Evolutionary conservation across 345 rosid species (phyloP), one percentile per base, ranked within the genome.

Genomic region (Boechera stricta): DNA sequence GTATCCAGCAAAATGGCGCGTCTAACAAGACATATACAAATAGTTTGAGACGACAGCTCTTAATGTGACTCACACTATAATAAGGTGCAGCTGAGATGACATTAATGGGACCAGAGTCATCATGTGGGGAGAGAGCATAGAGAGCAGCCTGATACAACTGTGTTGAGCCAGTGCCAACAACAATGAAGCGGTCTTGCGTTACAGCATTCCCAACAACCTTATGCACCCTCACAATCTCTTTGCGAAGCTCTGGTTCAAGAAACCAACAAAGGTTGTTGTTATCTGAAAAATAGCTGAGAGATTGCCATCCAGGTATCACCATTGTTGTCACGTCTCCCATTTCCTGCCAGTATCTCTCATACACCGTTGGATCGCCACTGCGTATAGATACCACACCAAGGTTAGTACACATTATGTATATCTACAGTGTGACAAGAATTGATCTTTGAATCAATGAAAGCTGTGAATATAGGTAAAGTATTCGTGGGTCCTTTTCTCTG

Each of bases 311-410:
- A 5, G 86, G 87, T 68, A 92, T 92, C 79, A 90, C 85, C 47
- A 91, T 71, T 2, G 91, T 90, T 51, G 97, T 77, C 76, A 65
- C 79, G 35, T 92, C 95, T 9, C 98, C 95, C 77, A 64, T 77
- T 80, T 84, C 73, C 64, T 73, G 82, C 98, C 98, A 94, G 41
- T 83, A 92, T 33, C 49, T 85, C 81, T 88, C 95, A 41, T 92
- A 94, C 87, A 94, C 85, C 0, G 92, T 92, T 26, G 98, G 98
- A 81, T 94, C 98, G 15, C 98, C 98, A 59, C 98, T 94, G 85
- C 82, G 6, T 24, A 52, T 13, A 66, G 67, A 29, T 77, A 64
- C 53, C 45, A 24, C n/a, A 41, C 41, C 35, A 32, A 41, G 4
- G 45, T 69, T 69, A 71, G 35, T 66, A 44, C 35, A 57, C 47